phyloP scores from a whole-genome alignment of 2,329 filamentous ascomycete species.

The Myriosclerotinia duriaeana region DNA sequence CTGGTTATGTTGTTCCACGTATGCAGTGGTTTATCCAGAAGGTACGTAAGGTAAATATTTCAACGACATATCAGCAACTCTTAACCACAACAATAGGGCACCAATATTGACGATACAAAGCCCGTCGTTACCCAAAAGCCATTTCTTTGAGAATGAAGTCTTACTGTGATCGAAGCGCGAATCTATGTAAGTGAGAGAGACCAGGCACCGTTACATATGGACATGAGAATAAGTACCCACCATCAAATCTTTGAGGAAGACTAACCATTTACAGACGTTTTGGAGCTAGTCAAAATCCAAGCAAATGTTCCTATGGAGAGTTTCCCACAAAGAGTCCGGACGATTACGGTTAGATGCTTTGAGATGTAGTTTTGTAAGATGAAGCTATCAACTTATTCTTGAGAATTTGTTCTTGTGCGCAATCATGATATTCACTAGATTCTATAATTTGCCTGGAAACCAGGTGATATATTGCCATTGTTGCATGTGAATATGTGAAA shows the following conservation, averaged over 20 bases:
- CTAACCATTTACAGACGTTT: not conserved
- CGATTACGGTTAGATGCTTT: not conserved
- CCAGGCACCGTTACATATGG: not conserved
- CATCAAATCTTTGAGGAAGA: not conserved
- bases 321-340: not conserved
- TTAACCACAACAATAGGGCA: not conserved
- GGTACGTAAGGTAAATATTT: not conserved
- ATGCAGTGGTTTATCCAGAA: conserved; percentile 6
- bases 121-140: conserved; percentile 1
- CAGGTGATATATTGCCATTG: no score
- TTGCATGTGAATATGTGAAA: no score
- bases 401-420: not conserved
- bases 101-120: conserved; percentile 6
- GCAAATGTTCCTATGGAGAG: not conserved
- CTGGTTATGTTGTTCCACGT: not conserved
- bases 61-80: not conserved
- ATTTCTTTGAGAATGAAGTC: conserved; percentile 1
- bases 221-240: not conserved
- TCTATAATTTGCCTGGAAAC: not conserved
- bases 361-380: not conserved
- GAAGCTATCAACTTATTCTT: not conserved
- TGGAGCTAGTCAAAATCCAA: conserved; percentile 8
- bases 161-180: not conserved
- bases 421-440: not conserved
- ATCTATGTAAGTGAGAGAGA: conserved; percentile 1